Base-by-base conservation (phyloP, 257 asterid species). In the Primulina tabacum region DNA sequence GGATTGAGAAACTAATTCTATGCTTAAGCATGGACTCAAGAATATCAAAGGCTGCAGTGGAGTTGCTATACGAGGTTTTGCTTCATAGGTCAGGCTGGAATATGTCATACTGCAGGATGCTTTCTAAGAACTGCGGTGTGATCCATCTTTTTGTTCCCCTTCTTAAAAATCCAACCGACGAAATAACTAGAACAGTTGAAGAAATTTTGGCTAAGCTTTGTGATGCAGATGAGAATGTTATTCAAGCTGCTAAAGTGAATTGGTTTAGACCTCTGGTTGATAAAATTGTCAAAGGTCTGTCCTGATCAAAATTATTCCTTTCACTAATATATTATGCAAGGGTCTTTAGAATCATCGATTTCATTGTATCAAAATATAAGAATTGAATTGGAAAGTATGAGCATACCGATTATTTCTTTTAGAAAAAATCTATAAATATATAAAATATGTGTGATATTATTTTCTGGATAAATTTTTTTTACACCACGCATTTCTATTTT, bases 261-360 rank as follows among this genome's bases (percentile, higher is more conserved):
- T 84, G 88, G 88, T 87, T 79, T 81, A 75, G 62, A 62, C 90
- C 90, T 53, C 67, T 87, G 12, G 62, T 85, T 11, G 75, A 81
- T 61, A 79, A 55, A 57, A 50, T 87, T 60, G 72, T 69, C 71
- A 81, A 78, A 73, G 92, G 92, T 84, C 24, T 67, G 80, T 38
- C 60, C 72, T n/a, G n/a, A n/a, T 72, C 38, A 21, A 52, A 30
- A 37, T 68, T 32, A 32, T 64, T 50, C 18, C 55, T 43, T 40
- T 40, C 18, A 12, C 55, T 43, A 43, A 43, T 43, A 14, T 10
- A 43, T 32, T 5, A 32, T 43, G 12, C 55, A 43, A 43, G 18
- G 18, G 6, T 14, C 18, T 43, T 43, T 43, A 14, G 55, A n/a
- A 43, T 43, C 26, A 24, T 24, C 1, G 26, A 1, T 24, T 24